Evolutionary conservation across 306 rosid genomes (phyloP), one percentile per base, ranked within the genome.

Genomic region (Quercus ilex): DNA sequence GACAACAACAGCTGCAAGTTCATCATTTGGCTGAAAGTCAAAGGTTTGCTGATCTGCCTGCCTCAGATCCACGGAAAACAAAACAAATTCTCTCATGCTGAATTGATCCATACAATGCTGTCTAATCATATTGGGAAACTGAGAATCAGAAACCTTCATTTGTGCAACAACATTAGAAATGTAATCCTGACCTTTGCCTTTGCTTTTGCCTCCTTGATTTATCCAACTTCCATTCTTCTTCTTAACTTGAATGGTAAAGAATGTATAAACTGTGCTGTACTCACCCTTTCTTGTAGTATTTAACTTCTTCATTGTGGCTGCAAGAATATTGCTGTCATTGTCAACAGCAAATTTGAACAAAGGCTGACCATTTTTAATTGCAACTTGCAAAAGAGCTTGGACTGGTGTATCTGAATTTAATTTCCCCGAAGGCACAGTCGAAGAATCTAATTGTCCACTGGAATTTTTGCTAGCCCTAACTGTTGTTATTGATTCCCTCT

Each of bases 1-100:
- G 86, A 93, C 85, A 79, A 90, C 83, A 80, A 90, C 74, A 28
- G 99, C 99, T 67, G 96, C 97, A 83, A 96, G 96, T 85, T 96
- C 98, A 63, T 93, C 88, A 60, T 85, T 81, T 88, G 97, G 94
- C 83, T 79, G 90, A 82, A 91, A 91, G 33, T 84, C 94, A 70
- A 89, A 74, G 84, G 79, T 85, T 86, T 84, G 87, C 33, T 82
- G 81, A 82, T 86, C 90, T 78, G 81, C 84, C 74, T 85, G 92
- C 74, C 65, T 90, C 67, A 70, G 78, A 79, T 89, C 92, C 80
- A 89, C 92, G 6, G 99, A 91, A 62, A 90, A 86, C 77, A 96
- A 73, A 78, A 91, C 94, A 86, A 88, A 93, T 82, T 91, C 98
- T 77, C 90, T 91, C 30, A 77, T 33, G n/a, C 75, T 77, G 60